Evolutionary conservation across 768 basidiomycete genomes (phyloP).

Genomic region (Pisolithus tinctorius): DNA sequence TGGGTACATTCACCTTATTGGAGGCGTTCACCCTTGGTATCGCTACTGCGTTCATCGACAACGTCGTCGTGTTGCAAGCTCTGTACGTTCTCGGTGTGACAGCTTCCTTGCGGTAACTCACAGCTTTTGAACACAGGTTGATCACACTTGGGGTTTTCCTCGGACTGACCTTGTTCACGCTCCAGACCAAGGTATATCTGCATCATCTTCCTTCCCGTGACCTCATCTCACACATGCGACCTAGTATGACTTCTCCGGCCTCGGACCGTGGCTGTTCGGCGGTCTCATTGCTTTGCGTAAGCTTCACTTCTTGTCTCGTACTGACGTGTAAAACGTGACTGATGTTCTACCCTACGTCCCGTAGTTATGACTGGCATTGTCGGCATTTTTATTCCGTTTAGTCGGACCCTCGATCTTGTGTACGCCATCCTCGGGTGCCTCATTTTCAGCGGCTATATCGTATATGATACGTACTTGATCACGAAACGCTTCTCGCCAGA

Average conservation of each 20-base stretch:
- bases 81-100: constrained; percentile 41
- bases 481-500: constrained; percentile 86
- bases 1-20: constrained; percentile 83
- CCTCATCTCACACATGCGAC: background rate
- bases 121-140: constrained; percentile 37
- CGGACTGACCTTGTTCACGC: constrained; percentile 89
- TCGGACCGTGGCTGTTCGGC: constrained; percentile 88
- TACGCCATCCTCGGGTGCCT: constrained; percentile 74
- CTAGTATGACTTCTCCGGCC: constrained; percentile 90
- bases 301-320: constrained; percentile 14
- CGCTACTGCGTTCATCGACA: constrained; percentile 70
- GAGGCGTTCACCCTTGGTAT: constrained; percentile 91
- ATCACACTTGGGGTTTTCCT: constrained; percentile 92
- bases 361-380: constrained; percentile 77
- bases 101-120: constrained; percentile 4
- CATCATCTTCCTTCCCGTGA: background rate
- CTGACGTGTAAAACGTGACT: background rate
- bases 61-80: constrained; percentile 75
- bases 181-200: constrained; percentile 76
- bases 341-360: constrained; percentile 1
- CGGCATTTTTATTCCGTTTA: constrained; percentile 82
- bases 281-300: constrained; percentile 72
- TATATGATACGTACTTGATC: constrained; percentile 89
- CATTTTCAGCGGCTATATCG: constrained; percentile 84
- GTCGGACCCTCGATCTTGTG: constrained; percentile 71